phyloP scores from a whole-genome alignment of 192 early-diverging fungal genomes.

The Backusella westeae region DNA sequence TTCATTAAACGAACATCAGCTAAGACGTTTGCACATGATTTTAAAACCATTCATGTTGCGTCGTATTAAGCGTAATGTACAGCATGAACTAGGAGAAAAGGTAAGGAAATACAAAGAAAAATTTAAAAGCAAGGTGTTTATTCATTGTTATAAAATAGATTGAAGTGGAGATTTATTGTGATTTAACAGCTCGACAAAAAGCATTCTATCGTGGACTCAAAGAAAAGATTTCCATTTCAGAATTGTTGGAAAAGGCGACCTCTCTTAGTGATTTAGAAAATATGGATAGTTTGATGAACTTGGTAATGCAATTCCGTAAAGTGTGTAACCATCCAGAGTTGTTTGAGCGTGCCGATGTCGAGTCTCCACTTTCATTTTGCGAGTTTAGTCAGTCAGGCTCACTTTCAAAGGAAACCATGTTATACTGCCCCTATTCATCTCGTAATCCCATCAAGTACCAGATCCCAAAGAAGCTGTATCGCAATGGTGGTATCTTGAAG shows the following conservation, averaged over 20 bases:
- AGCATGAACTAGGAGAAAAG: conserved; percentile 89
- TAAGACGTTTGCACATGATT: conserved; percentile 85
- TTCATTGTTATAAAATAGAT: conserved; percentile 41
- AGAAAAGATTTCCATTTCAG: conserved; percentile 76
- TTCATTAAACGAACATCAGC: conserved; percentile 79
- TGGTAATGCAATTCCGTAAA: conserved; percentile 94
- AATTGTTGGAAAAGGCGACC: conserved; percentile 68
- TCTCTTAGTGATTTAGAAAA: conserved; percentile 65
- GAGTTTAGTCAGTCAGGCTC: conserved; percentile 58
- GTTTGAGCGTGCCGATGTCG: conserved; percentile 84
- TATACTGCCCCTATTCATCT: conserved; percentile 61
- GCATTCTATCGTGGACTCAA: conserved; percentile 72
- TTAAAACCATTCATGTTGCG: conserved; percentile 95
- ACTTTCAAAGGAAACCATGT: conserved; percentile 53
- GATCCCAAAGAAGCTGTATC: conserved; percentile 68
- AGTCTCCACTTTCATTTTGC: conserved; percentile 64
- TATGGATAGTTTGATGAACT: conserved; percentile 84
- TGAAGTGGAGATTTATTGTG: conserved; percentile 77
- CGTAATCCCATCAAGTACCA: conserved; percentile 58
- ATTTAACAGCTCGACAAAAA: conserved; percentile 72
- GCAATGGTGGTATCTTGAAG: conserved; percentile 57
- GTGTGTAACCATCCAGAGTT: conserved; percentile 88
- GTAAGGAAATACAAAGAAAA: conserved; percentile 11
- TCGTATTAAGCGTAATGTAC: conserved; percentile 86
- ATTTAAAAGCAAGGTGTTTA: not conserved